Evolutionary conservation across 495 filamentous ascomycete genomes (phyloP).

Genomic region (Polyplosphaeria fusca): DNA sequence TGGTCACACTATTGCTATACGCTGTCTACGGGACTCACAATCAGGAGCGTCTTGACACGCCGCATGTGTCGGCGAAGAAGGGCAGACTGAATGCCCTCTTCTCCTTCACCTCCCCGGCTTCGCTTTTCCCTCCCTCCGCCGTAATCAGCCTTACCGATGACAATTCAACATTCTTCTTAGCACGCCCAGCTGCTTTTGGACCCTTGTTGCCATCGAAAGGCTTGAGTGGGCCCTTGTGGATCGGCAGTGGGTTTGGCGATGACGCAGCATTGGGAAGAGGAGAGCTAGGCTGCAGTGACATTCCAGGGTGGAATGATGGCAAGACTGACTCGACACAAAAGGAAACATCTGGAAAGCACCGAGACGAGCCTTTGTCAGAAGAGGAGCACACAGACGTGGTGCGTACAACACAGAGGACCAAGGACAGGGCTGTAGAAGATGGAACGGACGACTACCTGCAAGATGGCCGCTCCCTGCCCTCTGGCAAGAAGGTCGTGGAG

Average conservation of each 20-base stretch:
- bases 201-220: constrained; percentile 71
- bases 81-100: constrained; percentile 52
- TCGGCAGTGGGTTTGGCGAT: constrained; percentile 84
- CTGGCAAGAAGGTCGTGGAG: constrained; percentile 47
- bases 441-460: constrained; percentile 92
- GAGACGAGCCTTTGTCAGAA: background rate
- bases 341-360: background rate
- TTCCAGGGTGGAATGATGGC: constrained; percentile 73
- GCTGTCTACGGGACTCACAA: constrained; percentile 21
- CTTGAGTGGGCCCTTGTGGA: constrained; percentile 81
- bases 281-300: constrained; percentile 95
- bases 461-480: constrained; percentile 51
- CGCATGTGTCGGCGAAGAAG: constrained; percentile 1
- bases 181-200: constrained; percentile 90
- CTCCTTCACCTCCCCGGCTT: constrained; percentile 64
- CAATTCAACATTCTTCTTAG: constrained; percentile 93
- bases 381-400: background rate
- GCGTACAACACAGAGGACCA: background rate
- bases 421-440: constrained; percentile 51
- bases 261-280: constrained; percentile 61
- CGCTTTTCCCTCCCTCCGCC: constrained; percentile 89
- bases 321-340: background rate
- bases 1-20: constrained; percentile 39
- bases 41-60: constrained; percentile 4
- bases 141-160: constrained; percentile 96